These are phyloP conservation scores for Aurinia saxatilis DNA, from an alignment of 345 rosid species.

Conservation along the genomic window DNA sequence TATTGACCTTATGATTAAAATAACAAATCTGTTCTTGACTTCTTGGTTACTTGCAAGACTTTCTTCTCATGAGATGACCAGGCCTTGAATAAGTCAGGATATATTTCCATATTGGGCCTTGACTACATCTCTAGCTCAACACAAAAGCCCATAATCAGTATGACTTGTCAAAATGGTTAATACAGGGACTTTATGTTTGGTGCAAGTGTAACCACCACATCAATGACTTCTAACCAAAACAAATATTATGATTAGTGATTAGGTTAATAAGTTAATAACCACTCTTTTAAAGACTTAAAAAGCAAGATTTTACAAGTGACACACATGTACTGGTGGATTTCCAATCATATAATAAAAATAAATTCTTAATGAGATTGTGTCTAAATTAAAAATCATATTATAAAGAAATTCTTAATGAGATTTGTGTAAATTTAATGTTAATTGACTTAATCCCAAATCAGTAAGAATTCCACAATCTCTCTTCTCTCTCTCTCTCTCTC, in stretches of 20 bases:
- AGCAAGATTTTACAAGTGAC: too few relatives aligned
- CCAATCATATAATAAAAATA: too few relatives aligned
- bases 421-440: not conserved
- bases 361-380: too few relatives aligned
- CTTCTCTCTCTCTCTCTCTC: not conserved
- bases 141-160: not conserved
- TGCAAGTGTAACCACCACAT: not conserved
- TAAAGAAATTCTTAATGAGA: too few relatives aligned
- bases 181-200: not conserved
- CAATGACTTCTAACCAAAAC: not conserved
- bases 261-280: too few relatives aligned
- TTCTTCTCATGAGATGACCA: not conserved
- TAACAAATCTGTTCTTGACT: too few relatives aligned
- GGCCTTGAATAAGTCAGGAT: not conserved
- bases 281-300: too few relatives aligned
- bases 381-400: too few relatives aligned
- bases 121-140: not conserved
- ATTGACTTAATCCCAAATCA: constrained; percentile 23
- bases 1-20: too few relatives aligned
- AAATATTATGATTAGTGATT: too few relatives aligned
- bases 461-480: constrained; percentile 14
- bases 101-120: not conserved
- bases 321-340: too few relatives aligned
- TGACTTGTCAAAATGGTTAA: not conserved
- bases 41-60: too few relatives aligned